These are phyloP conservation scores for Phytophthora uliginosa DNA, from an alignment of 352 stramenopile genomes.

Conservation along the genomic window DNA sequence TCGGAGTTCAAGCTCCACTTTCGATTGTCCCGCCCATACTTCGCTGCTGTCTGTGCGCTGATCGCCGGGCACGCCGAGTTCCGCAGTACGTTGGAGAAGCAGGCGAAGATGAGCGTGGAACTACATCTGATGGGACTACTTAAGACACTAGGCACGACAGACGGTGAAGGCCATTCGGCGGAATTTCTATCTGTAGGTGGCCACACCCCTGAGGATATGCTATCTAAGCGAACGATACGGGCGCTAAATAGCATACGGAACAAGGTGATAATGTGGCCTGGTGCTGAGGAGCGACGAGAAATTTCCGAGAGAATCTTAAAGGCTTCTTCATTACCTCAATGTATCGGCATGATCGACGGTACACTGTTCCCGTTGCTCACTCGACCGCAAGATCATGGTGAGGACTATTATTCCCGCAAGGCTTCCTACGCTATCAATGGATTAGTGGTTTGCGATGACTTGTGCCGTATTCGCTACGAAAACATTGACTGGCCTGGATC, in stretches of 20 bases:
- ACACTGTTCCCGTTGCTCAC: background rate
- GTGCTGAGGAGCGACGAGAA: background rate
- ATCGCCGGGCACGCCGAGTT: background rate
- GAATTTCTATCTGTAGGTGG: background rate
- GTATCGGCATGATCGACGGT: background rate
- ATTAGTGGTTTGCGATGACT: background rate
- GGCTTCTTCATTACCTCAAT: background rate
- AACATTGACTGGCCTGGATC: background rate
- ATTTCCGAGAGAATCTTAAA: background rate
- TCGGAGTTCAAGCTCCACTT: conserved; percentile 1
- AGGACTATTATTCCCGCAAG: background rate
- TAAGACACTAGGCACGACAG: background rate
- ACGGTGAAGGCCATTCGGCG: background rate
- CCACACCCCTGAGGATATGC: background rate
- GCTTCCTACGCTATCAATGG: background rate
- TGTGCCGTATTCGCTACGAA: background rate
- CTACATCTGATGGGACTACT: background rate
- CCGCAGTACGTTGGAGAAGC: background rate
- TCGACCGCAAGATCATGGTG: background rate
- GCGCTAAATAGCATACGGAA: background rate
- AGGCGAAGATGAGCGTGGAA: background rate
- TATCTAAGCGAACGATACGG: background rate
- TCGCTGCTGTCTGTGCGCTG: background rate
- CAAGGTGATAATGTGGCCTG: background rate
- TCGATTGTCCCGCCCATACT: background rate